Conservation (phyloP, 2,329 filamentous ascomycete species). For the Xylaria sp. region DNA sequence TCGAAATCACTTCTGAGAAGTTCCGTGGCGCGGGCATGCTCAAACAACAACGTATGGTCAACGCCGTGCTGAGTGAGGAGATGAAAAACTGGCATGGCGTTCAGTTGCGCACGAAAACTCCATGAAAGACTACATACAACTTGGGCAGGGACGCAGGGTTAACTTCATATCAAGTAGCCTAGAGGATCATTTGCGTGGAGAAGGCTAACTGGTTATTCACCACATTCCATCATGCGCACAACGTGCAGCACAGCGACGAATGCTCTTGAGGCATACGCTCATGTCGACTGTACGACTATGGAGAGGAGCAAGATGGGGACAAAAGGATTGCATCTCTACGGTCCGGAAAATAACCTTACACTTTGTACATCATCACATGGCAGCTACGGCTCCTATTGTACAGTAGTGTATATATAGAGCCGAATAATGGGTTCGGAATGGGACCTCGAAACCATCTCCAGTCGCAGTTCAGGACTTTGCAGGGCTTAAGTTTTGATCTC, state of each 20-base stretch:
- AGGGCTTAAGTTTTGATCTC: not conserved
- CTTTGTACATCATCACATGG: slow-evolving; percentile 6
- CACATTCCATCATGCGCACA: not conserved
- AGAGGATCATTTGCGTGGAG: not conserved
- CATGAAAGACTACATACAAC: slow-evolving; percentile 42
- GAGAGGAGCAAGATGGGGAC: not conserved
- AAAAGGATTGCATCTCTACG: not conserved
- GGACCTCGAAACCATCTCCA: not conserved
- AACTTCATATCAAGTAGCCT: not conserved
- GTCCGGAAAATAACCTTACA: not conserved
- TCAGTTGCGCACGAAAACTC: slow-evolving; percentile 73
- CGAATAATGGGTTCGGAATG: not conserved
- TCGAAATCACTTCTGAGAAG: slow-evolving; percentile 73
- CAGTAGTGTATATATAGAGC: slow-evolving; percentile 19
- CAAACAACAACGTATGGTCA: slow-evolving; percentile 84
- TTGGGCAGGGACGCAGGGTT: not conserved
- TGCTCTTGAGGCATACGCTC: not conserved
- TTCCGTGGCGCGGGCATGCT: slow-evolving; percentile 76
- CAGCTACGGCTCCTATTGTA: slow-evolving; percentile 8
- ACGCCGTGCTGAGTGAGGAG: slow-evolving; percentile 73
- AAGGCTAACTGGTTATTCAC: not conserved
- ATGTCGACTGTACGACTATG: not conserved
- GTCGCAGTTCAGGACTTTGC: not conserved
- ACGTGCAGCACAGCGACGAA: not conserved
- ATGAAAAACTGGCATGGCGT: slow-evolving; percentile 85